These are phyloP conservation scores for Ascochyta clinopodiicola DNA, from an alignment of 2,329 filamentous ascomycete genomes.

Conservation along the genomic window DNA sequence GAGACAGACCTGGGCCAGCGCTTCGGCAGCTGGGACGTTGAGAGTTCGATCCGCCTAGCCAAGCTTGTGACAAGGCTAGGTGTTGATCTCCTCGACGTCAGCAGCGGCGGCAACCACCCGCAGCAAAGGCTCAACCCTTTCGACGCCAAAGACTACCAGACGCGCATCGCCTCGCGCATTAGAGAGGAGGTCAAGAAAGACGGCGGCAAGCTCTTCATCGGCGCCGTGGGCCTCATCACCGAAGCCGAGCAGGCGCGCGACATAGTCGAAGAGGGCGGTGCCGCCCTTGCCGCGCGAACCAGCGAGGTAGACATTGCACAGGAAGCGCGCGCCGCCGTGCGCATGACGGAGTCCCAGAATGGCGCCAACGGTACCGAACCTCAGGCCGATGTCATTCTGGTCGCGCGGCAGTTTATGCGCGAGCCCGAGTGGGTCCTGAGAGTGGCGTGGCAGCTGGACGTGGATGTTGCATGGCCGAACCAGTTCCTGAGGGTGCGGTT, in stretches of 20 bases:
- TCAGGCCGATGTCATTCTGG: conserved; percentile 58
- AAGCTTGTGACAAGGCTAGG: conserved; percentile 51
- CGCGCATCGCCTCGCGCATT: conserved; percentile 56
- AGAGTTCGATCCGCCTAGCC: conserved; percentile 49
- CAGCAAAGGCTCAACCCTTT: conserved; percentile 52
- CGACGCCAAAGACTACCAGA: conserved; percentile 56
- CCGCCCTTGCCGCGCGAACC: conserved; percentile 21
- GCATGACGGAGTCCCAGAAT: conserved; percentile 44
- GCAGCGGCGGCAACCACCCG: conserved; percentile 54
- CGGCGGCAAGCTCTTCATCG: conserved; percentile 54
- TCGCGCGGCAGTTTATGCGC: conserved; percentile 62
- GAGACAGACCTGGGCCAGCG: conserved; percentile 39
- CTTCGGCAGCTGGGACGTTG: conserved; percentile 50
- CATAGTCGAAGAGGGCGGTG: conserved; percentile 49
- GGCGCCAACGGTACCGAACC: conserved; percentile 35
- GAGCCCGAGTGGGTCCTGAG: conserved; percentile 63
- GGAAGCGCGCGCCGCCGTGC: conserved; percentile 40
- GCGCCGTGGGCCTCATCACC: conserved; percentile 62
- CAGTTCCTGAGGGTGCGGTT: conserved; percentile 53
- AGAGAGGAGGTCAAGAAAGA: conserved; percentile 47
- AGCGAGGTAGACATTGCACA: conserved; percentile 34
- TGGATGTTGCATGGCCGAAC: conserved; percentile 56
- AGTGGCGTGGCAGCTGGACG: conserved; percentile 57
- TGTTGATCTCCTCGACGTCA: conserved; percentile 56
- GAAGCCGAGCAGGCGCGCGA: conserved; percentile 59